A percentile compares a stretch with the other conserved stretches of the same genome.
Conservation (phyloP, 768 basidiomycete genomes). For the Clitopilus passeckerianus region DNA sequence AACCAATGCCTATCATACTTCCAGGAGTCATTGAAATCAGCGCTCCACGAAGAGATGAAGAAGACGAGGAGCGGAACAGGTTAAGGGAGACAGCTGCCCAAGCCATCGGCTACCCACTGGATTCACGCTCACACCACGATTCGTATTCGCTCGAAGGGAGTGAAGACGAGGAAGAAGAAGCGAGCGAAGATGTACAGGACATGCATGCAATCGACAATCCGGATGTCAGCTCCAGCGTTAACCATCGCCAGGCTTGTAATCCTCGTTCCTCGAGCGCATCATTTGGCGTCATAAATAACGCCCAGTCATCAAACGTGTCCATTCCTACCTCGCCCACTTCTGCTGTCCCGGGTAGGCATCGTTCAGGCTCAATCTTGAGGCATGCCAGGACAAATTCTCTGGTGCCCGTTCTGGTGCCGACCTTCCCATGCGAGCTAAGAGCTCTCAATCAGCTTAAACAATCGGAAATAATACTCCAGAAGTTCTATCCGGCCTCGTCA, state of each 20-base stretch:
- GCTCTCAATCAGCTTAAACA: slow-evolving; percentile 49
- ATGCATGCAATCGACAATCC: slow-evolving; percentile 8
- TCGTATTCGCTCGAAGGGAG: slow-evolving; percentile 27
- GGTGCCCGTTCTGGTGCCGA: slow-evolving; percentile 36
- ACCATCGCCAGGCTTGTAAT: slow-evolving; percentile 4
- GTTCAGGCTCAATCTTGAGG: slow-evolving; percentile 32
- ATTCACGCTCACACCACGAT: slow-evolving; percentile 30
- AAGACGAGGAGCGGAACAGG: slow-evolving; percentile 72
- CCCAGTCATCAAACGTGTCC: slow-evolving; percentile 28
- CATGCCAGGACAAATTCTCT: slow-evolving; percentile 35
- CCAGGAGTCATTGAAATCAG: slow-evolving; percentile 74
- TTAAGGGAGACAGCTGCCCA: slow-evolving; percentile 73
- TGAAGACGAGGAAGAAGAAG: slow-evolving; percentile 33
- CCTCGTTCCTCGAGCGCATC: slow-evolving; percentile 2
- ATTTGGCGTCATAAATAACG: slow-evolving; percentile 13
- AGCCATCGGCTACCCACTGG: slow-evolving; percentile 62
- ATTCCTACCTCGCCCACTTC: slow-evolving; percentile 18
- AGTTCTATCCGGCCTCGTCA: slow-evolving; percentile 64
- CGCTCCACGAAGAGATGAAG: slow-evolving; percentile 48
- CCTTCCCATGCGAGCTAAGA: slow-evolving; percentile 57
- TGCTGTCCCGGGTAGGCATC: slow-evolving; percentile 22
- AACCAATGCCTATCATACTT: slow-evolving; percentile 39
- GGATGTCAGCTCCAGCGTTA: slow-evolving; percentile 1
- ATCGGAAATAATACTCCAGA: slow-evolving; percentile 51
- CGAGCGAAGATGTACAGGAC: slow-evolving; percentile 19